Evolutionary conservation across 768 basidiomycete species (phyloP).

Genomic region (Mycena galericulata): DNA sequence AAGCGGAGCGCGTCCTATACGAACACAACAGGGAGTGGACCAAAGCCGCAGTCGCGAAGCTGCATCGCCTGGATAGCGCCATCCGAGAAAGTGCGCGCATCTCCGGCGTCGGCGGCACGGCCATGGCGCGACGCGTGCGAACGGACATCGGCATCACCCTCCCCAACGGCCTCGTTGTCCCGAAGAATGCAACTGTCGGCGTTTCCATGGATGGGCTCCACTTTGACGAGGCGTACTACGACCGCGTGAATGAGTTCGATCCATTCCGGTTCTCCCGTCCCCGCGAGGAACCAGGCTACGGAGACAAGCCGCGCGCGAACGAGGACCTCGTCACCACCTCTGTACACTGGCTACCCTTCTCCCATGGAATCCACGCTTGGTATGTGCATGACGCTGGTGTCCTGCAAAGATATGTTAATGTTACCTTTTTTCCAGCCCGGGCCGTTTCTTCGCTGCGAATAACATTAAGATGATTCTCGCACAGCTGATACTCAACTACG

Average conservation of each 20-base stretch:
- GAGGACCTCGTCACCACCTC: constrained; percentile 26
- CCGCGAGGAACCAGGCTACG: constrained; percentile 7
- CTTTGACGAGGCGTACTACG: constrained; percentile 29
- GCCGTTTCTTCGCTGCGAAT: constrained; percentile 34
- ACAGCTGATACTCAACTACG: constrained; percentile 33
- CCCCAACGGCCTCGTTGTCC: constrained; percentile 31
- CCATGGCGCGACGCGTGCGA: constrained; percentile 22
- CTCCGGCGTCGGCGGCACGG: constrained; percentile 26
- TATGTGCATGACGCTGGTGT: background rate
- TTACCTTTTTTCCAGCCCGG: no score
- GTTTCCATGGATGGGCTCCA: constrained; percentile 31
- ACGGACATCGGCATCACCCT: constrained; percentile 14
- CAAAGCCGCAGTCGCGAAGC: constrained; percentile 27
- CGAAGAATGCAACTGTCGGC: constrained; percentile 23
- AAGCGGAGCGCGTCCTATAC: constrained; percentile 16
- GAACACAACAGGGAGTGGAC: constrained; percentile 31
- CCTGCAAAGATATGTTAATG: no score
- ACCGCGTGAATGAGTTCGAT: constrained; percentile 13
- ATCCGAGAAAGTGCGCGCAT: constrained; percentile 31
- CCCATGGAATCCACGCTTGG: constrained; percentile 28
- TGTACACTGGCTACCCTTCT: constrained; percentile 22
- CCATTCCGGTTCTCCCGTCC: constrained; percentile 31
- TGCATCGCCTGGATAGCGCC: constrained; percentile 32
- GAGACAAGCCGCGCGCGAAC: constrained; percentile 26
- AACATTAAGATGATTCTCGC: constrained; percentile 33